These are phyloP conservation scores for Cordyceps cicadae DNA, from an alignment of 2,329 filamentous ascomycete genomes.

Conservation along the genomic window DNA sequence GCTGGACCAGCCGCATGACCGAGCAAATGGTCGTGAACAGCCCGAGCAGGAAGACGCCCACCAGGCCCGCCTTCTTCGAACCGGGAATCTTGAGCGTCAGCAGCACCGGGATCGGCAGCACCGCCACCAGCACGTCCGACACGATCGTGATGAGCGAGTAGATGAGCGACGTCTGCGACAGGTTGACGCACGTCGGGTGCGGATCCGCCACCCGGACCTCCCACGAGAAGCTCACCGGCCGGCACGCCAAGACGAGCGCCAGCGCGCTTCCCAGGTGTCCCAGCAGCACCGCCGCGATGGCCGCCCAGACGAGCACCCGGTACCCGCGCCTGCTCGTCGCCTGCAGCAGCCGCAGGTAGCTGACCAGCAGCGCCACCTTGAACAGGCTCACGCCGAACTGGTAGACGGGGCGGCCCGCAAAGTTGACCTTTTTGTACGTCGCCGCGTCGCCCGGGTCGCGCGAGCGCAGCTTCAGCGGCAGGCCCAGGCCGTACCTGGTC, in stretches of 20 bases:
- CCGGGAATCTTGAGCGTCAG: constrained; percentile 37
- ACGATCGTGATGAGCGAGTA: constrained; percentile 45
- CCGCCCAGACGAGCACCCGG: constrained; percentile 34
- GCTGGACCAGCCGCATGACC: constrained; percentile 42
- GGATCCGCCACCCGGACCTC: constrained; percentile 20
- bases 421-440: constrained; percentile 43
- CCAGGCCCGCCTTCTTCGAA: constrained; percentile 41
- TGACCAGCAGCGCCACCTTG: constrained; percentile 46
- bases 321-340: constrained; percentile 39
- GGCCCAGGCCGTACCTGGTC: constrained; percentile 45
- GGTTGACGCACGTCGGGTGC: constrained; percentile 35
- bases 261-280: constrained; percentile 41
- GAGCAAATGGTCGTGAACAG: constrained; percentile 49
- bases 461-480: constrained; percentile 37
- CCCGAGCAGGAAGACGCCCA: constrained; percentile 43
- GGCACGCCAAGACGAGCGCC: constrained; percentile 42
- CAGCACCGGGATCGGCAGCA: constrained; percentile 43
- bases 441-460: constrained; percentile 25
- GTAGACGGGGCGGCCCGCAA: constrained; percentile 45
- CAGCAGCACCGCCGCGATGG: constrained; percentile 34
- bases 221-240: constrained; percentile 39
- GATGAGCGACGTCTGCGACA: constrained; percentile 38
- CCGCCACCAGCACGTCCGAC: constrained; percentile 41
- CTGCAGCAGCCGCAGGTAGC: constrained; percentile 43
- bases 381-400: constrained; percentile 48